Conservation (phyloP, 768 basidiomycete species). For the Chalciporus pseudorubinellus region DNA sequence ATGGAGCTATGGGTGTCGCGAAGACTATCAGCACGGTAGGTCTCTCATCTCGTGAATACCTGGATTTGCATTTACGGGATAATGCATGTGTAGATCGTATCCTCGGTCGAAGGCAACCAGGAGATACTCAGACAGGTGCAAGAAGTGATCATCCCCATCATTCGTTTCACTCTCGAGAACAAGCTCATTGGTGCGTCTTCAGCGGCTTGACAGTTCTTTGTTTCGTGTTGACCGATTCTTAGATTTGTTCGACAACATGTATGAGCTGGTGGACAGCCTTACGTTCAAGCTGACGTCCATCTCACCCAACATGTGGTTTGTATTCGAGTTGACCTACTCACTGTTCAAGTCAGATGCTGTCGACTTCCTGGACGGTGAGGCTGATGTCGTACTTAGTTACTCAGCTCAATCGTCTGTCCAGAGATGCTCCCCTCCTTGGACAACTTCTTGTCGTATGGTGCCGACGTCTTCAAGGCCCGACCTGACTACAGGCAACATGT, state of each 20-base stretch:
- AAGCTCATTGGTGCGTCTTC: constrained; percentile 64
- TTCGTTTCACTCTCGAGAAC: constrained; percentile 72
- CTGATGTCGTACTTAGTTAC: background rate
- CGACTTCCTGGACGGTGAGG: constrained; percentile 81
- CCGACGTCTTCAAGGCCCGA: constrained; percentile 68
- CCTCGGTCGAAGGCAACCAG: constrained; percentile 66
- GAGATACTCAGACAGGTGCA: constrained; percentile 80
- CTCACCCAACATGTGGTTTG: constrained; percentile 81
- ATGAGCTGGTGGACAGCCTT: constrained; percentile 79
- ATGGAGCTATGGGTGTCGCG: constrained; percentile 82
- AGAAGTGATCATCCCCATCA: constrained; percentile 76
- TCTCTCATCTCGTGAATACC: constrained; percentile 1
- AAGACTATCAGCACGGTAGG: constrained; percentile 81
- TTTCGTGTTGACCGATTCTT: background rate
- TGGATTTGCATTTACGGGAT: background rate
- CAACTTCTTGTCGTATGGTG: constrained; percentile 85
- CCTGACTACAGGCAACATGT: constrained; percentile 77
- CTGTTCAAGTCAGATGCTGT: constrained; percentile 81
- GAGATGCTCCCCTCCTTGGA: constrained; percentile 88
- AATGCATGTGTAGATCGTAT: constrained; percentile 56
- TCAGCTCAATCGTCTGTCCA: constrained; percentile 19
- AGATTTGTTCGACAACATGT: constrained; percentile 89
- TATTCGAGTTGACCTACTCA: constrained; percentile 80
- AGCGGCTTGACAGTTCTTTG: background rate
- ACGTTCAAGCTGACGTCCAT: constrained; percentile 79